Evolutionary conservation across 2,329 filamentous ascomycete genomes (phyloP), one percentile per base, ranked within the genome.

Genomic region (Lachnellula subtilissima): DNA sequence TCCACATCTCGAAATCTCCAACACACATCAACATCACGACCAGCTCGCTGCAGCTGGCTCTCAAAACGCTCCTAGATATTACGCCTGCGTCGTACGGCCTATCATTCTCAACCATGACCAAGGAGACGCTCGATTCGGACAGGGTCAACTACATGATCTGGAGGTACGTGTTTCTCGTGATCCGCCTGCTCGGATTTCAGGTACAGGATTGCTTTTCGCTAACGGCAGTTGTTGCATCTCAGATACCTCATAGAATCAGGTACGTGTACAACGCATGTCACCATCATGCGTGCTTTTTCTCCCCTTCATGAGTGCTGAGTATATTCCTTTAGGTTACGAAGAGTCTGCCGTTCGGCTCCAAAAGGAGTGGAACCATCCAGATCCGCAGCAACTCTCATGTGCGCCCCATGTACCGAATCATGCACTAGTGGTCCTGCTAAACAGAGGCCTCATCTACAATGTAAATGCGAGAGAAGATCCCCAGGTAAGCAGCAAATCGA

Each of bases 121-220:
- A 71, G 61, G 69, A 71, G 63, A 55, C 58, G 36, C 77, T 87
- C 67, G 80, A 85, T 78, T 85, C 82, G 64, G 79, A 86, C 72
- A 78, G 81, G 76, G 76, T 86, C 78, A 87, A 86, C 76, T 86
- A 83, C 78, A 78, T 87, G 72, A 78, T 87, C 71, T 87, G 84
- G 84, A 85, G 82, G 84, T 87, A 78, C 73, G 83, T 70, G 60
- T 66, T 63, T 64, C 62, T 64, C 63, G 61, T 68, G 64, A 66
- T 67, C 65, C 61, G 57, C 63, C 53, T 52, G 47, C 54, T 64
- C 55, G 54, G 58, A 60, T 59, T 63, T 60, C 59, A 62, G 63
- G 61, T 62, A 62, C 63, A 51, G 58, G 54, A 53, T 28, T 54
- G 55, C 48, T 54, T 57, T 62, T 69, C 64, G 67, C 65, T 68